A percentile compares a stretch with the other conserved stretches of the same genome.
phyloP scores from a whole-genome alignment of 805 yeast genomes.

The Hanseniaspora nectarophila region DNA sequence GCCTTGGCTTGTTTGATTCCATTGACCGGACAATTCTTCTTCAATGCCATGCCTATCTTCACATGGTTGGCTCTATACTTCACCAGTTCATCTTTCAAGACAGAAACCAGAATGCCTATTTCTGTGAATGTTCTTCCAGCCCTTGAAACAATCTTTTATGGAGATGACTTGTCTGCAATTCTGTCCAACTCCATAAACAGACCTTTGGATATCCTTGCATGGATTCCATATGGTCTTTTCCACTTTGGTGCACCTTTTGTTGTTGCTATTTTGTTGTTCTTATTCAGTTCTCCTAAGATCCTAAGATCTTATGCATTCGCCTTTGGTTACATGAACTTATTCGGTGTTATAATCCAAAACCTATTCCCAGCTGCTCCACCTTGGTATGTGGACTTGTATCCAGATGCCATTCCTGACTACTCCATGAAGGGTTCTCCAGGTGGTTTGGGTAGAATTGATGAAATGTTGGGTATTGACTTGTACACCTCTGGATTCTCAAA shows the following conservation, averaged over 20 bases:
- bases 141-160: conserved; percentile 80
- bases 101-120: conserved; percentile 72
- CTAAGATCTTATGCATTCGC: conserved; percentile 79
- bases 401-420: conserved; percentile 81
- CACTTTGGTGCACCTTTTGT: conserved; percentile 89
- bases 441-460: conserved; percentile 80
- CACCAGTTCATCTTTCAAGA: conserved; percentile 62
- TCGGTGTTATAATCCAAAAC: conserved; percentile 75
- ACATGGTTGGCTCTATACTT: conserved; percentile 80
- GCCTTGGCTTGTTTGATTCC: conserved; percentile 51
- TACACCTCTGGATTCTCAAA: conserved; percentile 73
- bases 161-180: conserved; percentile 76
- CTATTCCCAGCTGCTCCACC: conserved; percentile 93
- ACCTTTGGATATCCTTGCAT: conserved; percentile 69
- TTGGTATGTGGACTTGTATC: conserved; percentile 81
- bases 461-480: conserved; percentile 62
- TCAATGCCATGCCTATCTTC: conserved; percentile 69
- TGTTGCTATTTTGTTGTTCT: conserved; percentile 60
- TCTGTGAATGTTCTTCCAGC: conserved; percentile 82
- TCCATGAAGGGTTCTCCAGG: conserved; percentile 91
- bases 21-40: conserved; percentile 68
- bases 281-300: conserved; percentile 86
- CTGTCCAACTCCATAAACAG: conserved; percentile 61
- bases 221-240: conserved; percentile 87
- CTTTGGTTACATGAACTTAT: conserved; percentile 84